Conservation (phyloP, 345 rosid species). For the Microcos paniculata region DNA sequence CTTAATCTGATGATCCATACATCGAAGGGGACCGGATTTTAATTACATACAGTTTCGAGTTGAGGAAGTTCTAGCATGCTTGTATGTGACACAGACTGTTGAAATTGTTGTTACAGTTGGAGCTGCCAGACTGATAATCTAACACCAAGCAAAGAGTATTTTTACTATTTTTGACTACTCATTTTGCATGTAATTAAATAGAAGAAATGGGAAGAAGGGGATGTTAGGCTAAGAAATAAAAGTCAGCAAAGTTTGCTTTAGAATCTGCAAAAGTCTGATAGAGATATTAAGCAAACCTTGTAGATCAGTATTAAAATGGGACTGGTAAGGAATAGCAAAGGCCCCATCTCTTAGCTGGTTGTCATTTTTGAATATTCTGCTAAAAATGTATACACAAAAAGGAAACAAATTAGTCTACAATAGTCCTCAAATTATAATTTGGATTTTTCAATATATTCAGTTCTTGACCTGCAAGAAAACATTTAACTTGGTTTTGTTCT, state of each 20-base stretch:
- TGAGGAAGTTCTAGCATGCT: constrained; percentile 14
- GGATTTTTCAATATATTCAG: neutral
- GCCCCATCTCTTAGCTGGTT: constrained; percentile 29
- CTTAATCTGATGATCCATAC: neutral
- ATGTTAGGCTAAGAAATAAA: neutral
- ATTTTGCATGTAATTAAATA: neutral
- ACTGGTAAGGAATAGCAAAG: constrained; percentile 28
- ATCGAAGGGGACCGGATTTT: neutral
- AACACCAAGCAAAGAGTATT: neutral
- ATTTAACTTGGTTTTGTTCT: too few species aligned
- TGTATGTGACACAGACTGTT: constrained; percentile 17
- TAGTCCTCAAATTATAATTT: too few species aligned
- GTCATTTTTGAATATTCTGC: constrained; percentile 23
- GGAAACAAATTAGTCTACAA: neutral
- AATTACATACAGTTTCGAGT: constrained; percentile 25
- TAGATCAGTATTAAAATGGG: constrained; percentile 21
- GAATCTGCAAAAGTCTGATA: neutral
- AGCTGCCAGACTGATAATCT: constrained; percentile 22
- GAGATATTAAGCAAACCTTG: constrained; percentile 34
- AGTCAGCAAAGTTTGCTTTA: neutral
- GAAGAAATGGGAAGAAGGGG: neutral
- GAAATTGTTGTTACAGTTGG: constrained; percentile 17
- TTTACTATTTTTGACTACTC: neutral
- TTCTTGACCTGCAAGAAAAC: too few species aligned
- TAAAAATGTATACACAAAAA: too few species aligned